These are phyloP conservation scores for Solanum arcanum DNA, from an alignment of 257 asterid species.

Conservation along the genomic window DNA sequence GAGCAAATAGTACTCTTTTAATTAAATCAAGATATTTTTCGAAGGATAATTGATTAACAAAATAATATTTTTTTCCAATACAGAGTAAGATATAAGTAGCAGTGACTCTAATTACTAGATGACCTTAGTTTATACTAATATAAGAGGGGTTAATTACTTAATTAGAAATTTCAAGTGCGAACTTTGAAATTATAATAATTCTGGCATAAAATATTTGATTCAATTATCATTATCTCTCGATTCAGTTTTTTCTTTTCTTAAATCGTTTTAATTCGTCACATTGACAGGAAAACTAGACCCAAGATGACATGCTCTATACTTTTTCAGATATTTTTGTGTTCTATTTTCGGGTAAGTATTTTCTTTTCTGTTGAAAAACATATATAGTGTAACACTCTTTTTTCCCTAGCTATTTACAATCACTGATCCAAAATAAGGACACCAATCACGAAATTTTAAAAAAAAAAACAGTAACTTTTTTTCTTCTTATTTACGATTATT, in stretches of 20 bases:
- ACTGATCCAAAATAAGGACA: too few relatives aligned
- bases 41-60: background rate
- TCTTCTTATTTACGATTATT: too few relatives aligned
- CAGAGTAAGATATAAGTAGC: background rate
- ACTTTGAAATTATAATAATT: background rate
- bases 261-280: background rate
- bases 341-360: slow-evolving; percentile 61
- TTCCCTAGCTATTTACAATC: too few relatives aligned
- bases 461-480: too few relatives aligned
- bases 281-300: slow-evolving; percentile 61
- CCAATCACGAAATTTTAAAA: too few relatives aligned
- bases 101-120: background rate
- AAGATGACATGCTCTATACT: slow-evolving; percentile 39
- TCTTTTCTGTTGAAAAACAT: background rate
- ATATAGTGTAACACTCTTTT: background rate
- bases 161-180: too few relatives aligned
- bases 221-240: background rate
- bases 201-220: background rate
- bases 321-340: slow-evolving; percentile 60
- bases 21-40: background rate
- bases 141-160: too few relatives aligned
- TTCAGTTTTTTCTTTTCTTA: background rate
- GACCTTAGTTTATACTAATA: background rate
- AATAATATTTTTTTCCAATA: background rate
- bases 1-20: background rate